Evolutionary conservation across 805 yeast species (phyloP), one percentile per base, ranked within the genome.

Genomic region (Starmerella powellii): DNA sequence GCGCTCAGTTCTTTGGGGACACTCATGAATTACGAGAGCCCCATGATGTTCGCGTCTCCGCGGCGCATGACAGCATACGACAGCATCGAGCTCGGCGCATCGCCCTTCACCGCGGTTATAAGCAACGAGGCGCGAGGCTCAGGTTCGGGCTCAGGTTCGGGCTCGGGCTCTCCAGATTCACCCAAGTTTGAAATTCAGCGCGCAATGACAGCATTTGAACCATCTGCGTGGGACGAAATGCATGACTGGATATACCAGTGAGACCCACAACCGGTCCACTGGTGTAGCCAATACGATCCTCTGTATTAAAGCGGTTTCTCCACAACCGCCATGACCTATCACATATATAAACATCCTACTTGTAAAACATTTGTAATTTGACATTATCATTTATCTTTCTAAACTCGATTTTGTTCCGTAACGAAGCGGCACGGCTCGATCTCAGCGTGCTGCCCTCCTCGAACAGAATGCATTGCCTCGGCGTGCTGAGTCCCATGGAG

Each of bases 171-270:
- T 27, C 52, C 52, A 3, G 31, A 50, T 10, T 36, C 45, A 3
- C 20, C 44, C n/a, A 43, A 36, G n/a, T 36, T 42, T 31, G 53
- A 49, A 17, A 50, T 50, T 27, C 49, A 42, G 35, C 37, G 54
- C 3, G 35, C 54, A 5, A 48, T 50, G 52, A 46, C 54, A 4
- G 51, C 54, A 12, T 50, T 50, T 21, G 54, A 50, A 38, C 54
- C 54, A 1, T 42, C 52, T 6, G 51, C 46, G 2, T 50, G 54
- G 54, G 54, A 50, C 32, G 54, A 50, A 8, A 42, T 50, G 40
- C 51, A 52, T 24, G 54, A 50, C 38, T 50, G 54, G 54, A 52
- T 48, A 34, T 48, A 34, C 29, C 40, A 39, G 21, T 38, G 18
- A 37, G 41, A 33, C 29, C 32, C 28, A 13, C 31, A 16, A 36